Evolutionary conservation across 2,329 filamentous ascomycete genomes (phyloP).

Genomic region (Ambrosiella beaveri): DNA sequence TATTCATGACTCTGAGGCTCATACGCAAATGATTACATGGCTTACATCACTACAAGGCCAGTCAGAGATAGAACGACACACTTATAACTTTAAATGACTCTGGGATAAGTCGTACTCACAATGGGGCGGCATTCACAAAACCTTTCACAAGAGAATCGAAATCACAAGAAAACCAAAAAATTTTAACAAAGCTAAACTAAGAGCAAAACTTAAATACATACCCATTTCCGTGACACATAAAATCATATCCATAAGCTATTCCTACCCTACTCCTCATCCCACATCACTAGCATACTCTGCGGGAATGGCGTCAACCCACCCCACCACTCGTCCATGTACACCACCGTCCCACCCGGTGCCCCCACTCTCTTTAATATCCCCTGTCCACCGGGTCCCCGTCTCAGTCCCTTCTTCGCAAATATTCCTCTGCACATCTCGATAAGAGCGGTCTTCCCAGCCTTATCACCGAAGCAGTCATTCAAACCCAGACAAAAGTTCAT

Average conservation of each 20-base stretch:
- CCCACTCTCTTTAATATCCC: conserved; percentile 51
- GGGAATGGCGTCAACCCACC: conserved; percentile 31
- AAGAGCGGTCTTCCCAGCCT: conserved; percentile 43
- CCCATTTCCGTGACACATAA: neutral
- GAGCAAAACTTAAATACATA: neutral
- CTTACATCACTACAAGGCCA: too few relatives aligned
- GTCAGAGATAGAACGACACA: too few relatives aligned
- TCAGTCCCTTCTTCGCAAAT: conserved; percentile 42
- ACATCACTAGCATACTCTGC: conserved; percentile 35
- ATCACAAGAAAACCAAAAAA: too few relatives aligned
- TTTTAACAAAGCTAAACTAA: neutral
- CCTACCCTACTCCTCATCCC: conserved; percentile 23
- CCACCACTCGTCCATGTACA: conserved; percentile 52
- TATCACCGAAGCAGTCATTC: conserved; percentile 43
- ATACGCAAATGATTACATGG: too few relatives aligned
- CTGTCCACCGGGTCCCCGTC: conserved; percentile 43
- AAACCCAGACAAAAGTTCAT: conserved; percentile 46
- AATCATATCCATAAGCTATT: neutral
- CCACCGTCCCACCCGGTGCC: conserved; percentile 34
- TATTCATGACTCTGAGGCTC: too few relatives aligned
- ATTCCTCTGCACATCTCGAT: conserved; percentile 51
- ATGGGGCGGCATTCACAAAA: too few relatives aligned
- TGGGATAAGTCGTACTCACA: too few relatives aligned
- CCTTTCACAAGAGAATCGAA: too few relatives aligned
- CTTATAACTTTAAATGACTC: too few relatives aligned